Conservation (phyloP, 805 yeast species). For the Grigorovia transvaalensis region DNA sequence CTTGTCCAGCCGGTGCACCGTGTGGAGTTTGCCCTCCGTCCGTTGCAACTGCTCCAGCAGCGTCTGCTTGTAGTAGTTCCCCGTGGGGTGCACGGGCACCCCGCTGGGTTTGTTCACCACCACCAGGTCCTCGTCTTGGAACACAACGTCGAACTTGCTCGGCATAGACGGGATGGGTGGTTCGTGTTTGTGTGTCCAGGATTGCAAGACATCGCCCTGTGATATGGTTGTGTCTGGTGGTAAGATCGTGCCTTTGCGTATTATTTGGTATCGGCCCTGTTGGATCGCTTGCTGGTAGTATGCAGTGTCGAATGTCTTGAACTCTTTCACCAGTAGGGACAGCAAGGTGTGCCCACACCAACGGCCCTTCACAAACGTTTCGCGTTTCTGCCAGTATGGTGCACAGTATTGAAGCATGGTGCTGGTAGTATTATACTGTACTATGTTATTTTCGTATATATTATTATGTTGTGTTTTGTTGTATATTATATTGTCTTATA, state of each 20-base stretch:
- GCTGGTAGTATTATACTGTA: background rate
- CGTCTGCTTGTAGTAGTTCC: slow-evolving; percentile 63
- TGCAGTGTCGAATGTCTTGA: slow-evolving; percentile 18
- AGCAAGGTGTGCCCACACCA: slow-evolving; percentile 33
- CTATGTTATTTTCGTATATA: no score
- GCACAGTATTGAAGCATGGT: slow-evolving; percentile 1
- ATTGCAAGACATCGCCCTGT: slow-evolving; percentile 21
- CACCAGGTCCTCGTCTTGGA: slow-evolving; percentile 62
- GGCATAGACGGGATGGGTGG: slow-evolving; percentile 55
- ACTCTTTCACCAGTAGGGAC: slow-evolving; percentile 33
- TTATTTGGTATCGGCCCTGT: slow-evolving; percentile 13
- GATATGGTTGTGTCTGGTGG: slow-evolving; percentile 10
- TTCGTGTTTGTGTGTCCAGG: slow-evolving; percentile 66
- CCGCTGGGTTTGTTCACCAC: slow-evolving; percentile 92
- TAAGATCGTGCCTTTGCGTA: slow-evolving; percentile 1
- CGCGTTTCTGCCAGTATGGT: slow-evolving; percentile 33
- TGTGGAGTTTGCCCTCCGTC: slow-evolving; percentile 31
- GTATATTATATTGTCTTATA: no score
- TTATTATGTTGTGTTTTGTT: no score
- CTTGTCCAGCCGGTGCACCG: slow-evolving; percentile 82
- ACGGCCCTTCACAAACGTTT: slow-evolving; percentile 35
- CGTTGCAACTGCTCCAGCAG: slow-evolving; percentile 45
- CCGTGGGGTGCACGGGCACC: slow-evolving; percentile 92
- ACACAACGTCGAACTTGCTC: slow-evolving; percentile 32
- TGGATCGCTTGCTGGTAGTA: slow-evolving; percentile 13